Percentiles rank a stretch among this genome's conserved stretches.
Conservation (phyloP, 106 monocot genomes). For the Xerophyta viscosa region DNA sequence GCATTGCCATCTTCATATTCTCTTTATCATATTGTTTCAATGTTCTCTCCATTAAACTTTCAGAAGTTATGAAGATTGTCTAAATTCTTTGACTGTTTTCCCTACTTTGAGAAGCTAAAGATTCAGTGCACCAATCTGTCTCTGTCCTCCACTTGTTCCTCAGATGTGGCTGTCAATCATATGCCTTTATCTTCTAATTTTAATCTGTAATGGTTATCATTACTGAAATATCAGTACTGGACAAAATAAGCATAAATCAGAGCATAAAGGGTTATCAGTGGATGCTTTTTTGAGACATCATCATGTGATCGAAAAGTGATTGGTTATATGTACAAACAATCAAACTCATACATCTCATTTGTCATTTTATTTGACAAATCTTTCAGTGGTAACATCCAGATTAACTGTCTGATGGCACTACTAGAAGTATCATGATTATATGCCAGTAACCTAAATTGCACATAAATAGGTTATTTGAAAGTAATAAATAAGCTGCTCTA, state of each 20-base stretch:
- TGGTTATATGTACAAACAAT: too few relatives aligned
- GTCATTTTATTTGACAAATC: too few relatives aligned
- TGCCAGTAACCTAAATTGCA: too few relatives aligned
- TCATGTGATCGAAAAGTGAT: too few relatives aligned
- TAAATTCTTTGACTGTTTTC: not conserved
- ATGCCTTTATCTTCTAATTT: not conserved
- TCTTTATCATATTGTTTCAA: conserved; percentile 27
- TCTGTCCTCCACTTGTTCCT: conserved; percentile 1
- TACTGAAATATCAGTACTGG: not conserved
- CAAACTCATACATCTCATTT: too few relatives aligned
- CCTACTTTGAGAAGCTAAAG: conserved; percentile 1
- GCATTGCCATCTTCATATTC: conserved; percentile 45
- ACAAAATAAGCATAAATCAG: not conserved
- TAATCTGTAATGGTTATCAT: not conserved
- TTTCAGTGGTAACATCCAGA: too few relatives aligned
- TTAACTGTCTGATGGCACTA: too few relatives aligned
- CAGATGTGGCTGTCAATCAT: conserved; percentile 2
- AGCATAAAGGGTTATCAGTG: too few relatives aligned
- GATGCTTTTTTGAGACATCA: too few relatives aligned
- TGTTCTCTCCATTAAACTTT: conserved; percentile 23
- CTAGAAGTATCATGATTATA: too few relatives aligned
- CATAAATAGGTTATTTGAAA: too few relatives aligned
- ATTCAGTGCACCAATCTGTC: not conserved
- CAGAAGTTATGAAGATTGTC: not conserved
- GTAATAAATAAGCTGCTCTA: too few relatives aligned